Percentiles rank a stretch among this genome's conserved stretches.
Conservation (phyloP, 2,329 filamentous ascomycete species). For the Bipolaris cookei region DNA sequence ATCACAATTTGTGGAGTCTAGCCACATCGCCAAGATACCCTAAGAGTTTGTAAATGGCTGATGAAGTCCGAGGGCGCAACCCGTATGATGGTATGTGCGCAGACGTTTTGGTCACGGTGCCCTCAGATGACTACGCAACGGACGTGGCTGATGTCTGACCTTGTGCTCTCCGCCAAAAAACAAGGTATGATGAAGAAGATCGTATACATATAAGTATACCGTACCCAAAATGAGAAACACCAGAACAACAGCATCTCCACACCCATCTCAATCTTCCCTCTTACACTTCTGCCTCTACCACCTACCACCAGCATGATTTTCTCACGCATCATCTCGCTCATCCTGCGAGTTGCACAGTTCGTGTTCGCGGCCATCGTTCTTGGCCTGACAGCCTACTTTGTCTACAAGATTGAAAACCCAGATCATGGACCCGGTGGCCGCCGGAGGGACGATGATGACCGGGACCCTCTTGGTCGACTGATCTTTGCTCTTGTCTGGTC, state of each 20-base stretch:
- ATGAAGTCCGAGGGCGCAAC: constrained; percentile 13
- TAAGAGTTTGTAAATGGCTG: constrained; percentile 9
- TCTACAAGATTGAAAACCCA: constrained; percentile 14
- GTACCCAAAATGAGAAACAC: background rate
- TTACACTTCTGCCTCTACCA: background rate
- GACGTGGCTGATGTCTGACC: constrained; percentile 24
- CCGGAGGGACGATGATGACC: constrained; percentile 33
- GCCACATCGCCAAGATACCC: constrained; percentile 5
- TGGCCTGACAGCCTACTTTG: constrained; percentile 34
- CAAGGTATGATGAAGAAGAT: constrained; percentile 1
- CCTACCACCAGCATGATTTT: constrained; percentile 33
- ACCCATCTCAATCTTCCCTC: background rate
- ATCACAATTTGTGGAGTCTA: constrained; percentile 12
- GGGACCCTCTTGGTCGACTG: constrained; percentile 67
- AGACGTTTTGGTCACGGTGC: background rate
- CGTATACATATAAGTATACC: constrained; percentile 6
- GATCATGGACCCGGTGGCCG: constrained; percentile 36
- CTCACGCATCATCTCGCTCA: constrained; percentile 61
- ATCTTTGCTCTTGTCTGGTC: constrained; percentile 79
- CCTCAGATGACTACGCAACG: constrained; percentile 14
- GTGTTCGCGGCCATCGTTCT: constrained; percentile 69
- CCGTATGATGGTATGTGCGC: constrained; percentile 4
- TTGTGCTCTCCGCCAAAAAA: background rate
- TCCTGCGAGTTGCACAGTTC: constrained; percentile 68
- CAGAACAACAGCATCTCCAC: background rate